These are phyloP conservation scores for Hypoxylon sp. DNA, from an alignment of 2,329 filamentous ascomycete species.

Conservation along the genomic window DNA sequence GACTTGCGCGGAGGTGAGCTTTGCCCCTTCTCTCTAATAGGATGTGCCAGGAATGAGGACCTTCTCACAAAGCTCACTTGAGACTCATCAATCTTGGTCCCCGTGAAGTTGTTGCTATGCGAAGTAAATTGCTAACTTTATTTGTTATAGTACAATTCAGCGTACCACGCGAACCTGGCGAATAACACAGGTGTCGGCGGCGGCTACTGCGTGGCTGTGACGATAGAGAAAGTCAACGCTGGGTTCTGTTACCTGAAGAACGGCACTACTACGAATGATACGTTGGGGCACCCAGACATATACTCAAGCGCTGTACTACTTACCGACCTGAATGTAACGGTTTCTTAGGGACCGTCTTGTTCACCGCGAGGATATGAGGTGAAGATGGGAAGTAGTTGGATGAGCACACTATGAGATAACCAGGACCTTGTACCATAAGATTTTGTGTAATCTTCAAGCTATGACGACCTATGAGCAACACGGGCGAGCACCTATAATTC, in stretches of 20 bases:
- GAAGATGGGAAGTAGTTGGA: neutral
- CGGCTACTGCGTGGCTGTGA: conserved; percentile 47
- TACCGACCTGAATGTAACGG: conserved; percentile 23
- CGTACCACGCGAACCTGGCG: conserved; percentile 42
- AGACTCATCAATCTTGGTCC: no score
- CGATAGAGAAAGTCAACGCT: conserved; percentile 44
- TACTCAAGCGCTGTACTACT: conserved; percentile 48
- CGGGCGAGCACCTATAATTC: neutral
- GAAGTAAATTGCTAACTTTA: no score
- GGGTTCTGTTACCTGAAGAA: conserved; percentile 50
- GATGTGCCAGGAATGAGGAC: neutral
- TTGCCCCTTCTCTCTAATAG: neutral
- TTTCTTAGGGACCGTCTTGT: neutral
- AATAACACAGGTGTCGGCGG: conserved; percentile 43
- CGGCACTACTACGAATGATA: conserved; percentile 45
- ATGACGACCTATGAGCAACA: neutral
- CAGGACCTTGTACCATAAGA: neutral
- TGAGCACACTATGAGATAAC: conserved; percentile 5
- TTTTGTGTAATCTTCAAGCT: neutral
- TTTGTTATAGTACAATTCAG: conserved; percentile 42
- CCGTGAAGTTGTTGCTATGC: no score
- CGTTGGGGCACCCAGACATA: conserved; percentile 39
- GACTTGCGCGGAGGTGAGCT: conserved; percentile 45
- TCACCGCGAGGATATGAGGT: neutral
- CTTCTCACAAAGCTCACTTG: neutral